These are phyloP conservation scores for Fusarium nygamai DNA, from an alignment of 2,329 filamentous ascomycete species.

Conservation along the genomic window DNA sequence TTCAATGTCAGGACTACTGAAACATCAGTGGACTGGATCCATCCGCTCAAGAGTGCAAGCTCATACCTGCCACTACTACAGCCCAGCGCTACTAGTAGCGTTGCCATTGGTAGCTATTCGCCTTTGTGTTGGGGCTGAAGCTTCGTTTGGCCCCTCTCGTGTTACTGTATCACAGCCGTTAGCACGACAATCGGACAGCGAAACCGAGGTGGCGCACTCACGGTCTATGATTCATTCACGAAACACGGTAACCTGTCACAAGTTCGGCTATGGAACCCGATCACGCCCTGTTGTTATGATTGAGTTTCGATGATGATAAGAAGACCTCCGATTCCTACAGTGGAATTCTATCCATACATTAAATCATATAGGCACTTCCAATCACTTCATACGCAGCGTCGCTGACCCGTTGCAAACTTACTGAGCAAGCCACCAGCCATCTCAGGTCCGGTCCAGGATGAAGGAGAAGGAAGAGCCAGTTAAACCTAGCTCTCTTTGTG, in stretches of 20 bases:
- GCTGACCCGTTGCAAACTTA: fast-evolving
- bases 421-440: fast-evolving
- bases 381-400: not conserved
- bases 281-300: not conserved
- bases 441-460: fast-evolving
- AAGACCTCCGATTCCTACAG: not conserved
- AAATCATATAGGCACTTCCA: fast-evolving
- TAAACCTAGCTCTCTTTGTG: not conserved
- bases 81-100: fast-evolving
- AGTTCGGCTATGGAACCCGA: not conserved
- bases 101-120: not conserved
- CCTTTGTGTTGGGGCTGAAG: not conserved
- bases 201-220: not conserved
- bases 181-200: not conserved
- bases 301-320: not conserved
- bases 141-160: not conserved
- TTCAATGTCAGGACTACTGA: too few species aligned
- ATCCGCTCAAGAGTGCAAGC: fast-evolving
- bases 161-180: not conserved
- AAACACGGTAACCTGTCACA: not conserved
- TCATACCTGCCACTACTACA: fast-evolving
- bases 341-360: fast-evolving
- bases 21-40: too few species aligned
- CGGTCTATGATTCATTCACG: not conserved
- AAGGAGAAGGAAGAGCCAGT: fast-evolving